A percentile compares a stretch with the other conserved stretches of the same genome.
Conservation (phyloP, 345 rosid genomes). For the Aurinia saxatilis region DNA sequence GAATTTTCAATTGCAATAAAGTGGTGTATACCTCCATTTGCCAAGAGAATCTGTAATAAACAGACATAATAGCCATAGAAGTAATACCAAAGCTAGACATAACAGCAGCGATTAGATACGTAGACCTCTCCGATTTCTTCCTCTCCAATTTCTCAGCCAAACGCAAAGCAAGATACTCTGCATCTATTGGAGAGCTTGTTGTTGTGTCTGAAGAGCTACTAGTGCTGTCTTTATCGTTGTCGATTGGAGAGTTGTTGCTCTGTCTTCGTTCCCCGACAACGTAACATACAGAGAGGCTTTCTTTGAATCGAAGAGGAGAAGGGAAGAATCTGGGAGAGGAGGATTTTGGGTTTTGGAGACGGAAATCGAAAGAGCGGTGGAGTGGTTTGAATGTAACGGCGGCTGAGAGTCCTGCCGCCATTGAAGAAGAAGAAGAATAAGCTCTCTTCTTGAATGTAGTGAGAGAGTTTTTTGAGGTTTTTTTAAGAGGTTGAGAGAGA, state of each 20-base stretch:
- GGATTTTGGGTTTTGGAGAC: conserved; percentile 31
- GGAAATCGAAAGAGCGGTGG: conserved; percentile 23
- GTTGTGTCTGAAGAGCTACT: not conserved
- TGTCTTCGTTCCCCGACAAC: conserved; percentile 53
- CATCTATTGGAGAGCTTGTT: not conserved
- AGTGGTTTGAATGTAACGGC: conserved; percentile 38
- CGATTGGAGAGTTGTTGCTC: conserved; percentile 19
- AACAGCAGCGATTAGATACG: conserved; percentile 74
- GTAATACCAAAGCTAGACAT: conserved; percentile 86
- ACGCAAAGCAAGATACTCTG: conserved; percentile 30
- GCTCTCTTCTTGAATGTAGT: too few species aligned
- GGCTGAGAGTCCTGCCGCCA: conserved; percentile 67
- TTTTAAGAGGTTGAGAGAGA: not conserved
- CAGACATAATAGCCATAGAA: conserved; percentile 74
- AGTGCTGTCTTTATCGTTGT: conserved; percentile 3
- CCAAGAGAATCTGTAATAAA: conserved; percentile 82
- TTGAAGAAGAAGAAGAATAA: conserved; percentile 20
- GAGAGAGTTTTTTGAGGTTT: too few species aligned
- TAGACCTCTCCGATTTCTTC: conserved; percentile 73
- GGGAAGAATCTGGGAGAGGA: conserved; percentile 16
- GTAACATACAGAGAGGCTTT: conserved; percentile 45
- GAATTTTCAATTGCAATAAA: too few species aligned
- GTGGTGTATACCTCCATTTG: conserved; percentile 97
- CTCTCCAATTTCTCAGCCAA: conserved; percentile 47
- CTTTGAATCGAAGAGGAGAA: conserved; percentile 17